Conservation (phyloP, 2,329 filamentous ascomycete species). For the Aspergillus quadrilineatus region DNA sequence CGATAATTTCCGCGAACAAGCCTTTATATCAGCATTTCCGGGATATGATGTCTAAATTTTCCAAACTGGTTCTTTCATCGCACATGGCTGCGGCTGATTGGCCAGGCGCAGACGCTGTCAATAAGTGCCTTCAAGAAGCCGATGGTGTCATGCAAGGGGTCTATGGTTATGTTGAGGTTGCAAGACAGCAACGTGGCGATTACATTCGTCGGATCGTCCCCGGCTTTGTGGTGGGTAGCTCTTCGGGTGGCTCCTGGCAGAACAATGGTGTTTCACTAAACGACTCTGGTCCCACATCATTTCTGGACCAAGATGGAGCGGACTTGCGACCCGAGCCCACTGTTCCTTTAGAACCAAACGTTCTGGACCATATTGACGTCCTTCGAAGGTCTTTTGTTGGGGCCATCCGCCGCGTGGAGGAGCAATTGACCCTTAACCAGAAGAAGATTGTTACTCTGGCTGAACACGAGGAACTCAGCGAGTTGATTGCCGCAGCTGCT, state of each 20-base stretch:
- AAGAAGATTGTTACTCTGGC: slow-evolving; percentile 81
- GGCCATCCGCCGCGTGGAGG: slow-evolving; percentile 82
- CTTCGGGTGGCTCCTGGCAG: slow-evolving; percentile 82
- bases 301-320: slow-evolving; percentile 82
- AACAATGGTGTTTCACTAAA: slow-evolving; percentile 62
- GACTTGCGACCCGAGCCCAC: slow-evolving; percentile 71
- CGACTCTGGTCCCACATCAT: slow-evolving; percentile 65
- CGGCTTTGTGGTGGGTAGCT: slow-evolving; percentile 86
- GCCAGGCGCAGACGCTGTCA: slow-evolving; percentile 87
- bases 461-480: slow-evolving; percentile 76
- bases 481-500: slow-evolving; percentile 75
- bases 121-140: slow-evolving; percentile 96
- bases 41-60: slow-evolving; percentile 99
- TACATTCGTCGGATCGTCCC: slow-evolving; percentile 90
- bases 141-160: slow-evolving; percentile 92
- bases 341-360: slow-evolving; percentile 68
- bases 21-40: slow-evolving; percentile 94
- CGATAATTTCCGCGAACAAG: slow-evolving; percentile 99
- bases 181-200: slow-evolving; percentile 87
- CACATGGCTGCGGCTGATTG: slow-evolving; percentile 97
- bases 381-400: slow-evolving; percentile 81
- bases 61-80: slow-evolving; percentile 96
- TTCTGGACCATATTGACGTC: slow-evolving; percentile 82
- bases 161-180: slow-evolving; percentile 94
- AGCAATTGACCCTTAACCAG: slow-evolving; percentile 72